These are phyloP conservation scores for Termitomyces sp. DNA, from an alignment of 768 basidiomycete species.

Conservation along the genomic window DNA sequence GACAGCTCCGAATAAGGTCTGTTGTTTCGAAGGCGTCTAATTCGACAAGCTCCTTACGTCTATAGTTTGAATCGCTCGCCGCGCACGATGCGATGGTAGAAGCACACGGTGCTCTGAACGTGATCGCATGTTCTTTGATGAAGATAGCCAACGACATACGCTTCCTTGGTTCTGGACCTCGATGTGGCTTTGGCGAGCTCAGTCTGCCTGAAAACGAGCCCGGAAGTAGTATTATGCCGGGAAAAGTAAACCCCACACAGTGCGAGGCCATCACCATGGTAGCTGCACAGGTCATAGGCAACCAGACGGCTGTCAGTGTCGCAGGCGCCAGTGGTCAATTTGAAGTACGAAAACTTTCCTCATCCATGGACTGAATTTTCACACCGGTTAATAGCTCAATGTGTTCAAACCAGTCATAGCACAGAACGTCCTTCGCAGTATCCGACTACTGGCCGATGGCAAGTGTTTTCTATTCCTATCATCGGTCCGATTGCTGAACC, in stretches of 20 bases:
- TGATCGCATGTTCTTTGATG: constrained; percentile 94
- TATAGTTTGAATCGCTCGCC: constrained; percentile 93
- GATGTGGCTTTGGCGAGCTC: constrained; percentile 95
- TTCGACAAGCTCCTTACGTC: constrained; percentile 1
- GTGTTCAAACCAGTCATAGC: constrained; percentile 99
- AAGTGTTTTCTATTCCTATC: constrained; percentile 15
- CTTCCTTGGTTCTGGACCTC: constrained; percentile 94
- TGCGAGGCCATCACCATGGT: constrained; percentile 99
- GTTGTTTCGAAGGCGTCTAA: background rate
- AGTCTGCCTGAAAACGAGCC: constrained; percentile 97
- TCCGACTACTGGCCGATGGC: constrained; percentile 92
- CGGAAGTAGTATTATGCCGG: constrained; percentile 99
- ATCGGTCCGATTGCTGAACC: background rate
- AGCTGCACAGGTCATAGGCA: constrained; percentile 97
- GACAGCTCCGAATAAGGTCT: constrained; percentile 96
- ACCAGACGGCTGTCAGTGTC: constrained; percentile 88
- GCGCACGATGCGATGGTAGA: constrained; percentile 98
- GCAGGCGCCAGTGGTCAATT: constrained; percentile 96
- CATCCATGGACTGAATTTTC: background rate
- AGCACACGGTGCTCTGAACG: constrained; percentile 94
- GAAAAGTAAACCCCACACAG: constrained; percentile 99
- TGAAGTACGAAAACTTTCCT: constrained; percentile 54
- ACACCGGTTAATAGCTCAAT: constrained; percentile 59
- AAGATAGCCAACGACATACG: constrained; percentile 99
- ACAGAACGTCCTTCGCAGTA: constrained; percentile 95